phyloP scores from a whole-genome alignment of 2,329 filamentous ascomycete species.

The Aspergillus sojae region DNA sequence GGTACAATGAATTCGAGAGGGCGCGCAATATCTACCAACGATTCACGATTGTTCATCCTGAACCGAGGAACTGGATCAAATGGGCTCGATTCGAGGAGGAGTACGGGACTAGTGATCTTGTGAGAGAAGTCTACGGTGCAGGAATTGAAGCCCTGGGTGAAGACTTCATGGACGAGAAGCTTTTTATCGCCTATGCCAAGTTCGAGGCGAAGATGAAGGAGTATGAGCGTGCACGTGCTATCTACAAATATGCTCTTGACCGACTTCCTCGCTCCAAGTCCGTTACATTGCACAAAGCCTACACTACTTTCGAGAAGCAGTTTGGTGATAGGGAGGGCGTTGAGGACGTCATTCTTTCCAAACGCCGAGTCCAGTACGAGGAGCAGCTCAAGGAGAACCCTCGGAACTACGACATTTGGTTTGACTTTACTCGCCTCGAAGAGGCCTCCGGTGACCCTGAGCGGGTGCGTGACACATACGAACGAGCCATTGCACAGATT shows the following conservation, averaged over 20 bases:
- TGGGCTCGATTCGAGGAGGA: constrained; percentile 98
- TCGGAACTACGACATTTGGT: constrained; percentile 97
- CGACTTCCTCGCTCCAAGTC: constrained; percentile 87
- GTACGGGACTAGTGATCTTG: constrained; percentile 85
- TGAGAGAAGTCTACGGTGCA: constrained; percentile 86
- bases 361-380: constrained; percentile 90
- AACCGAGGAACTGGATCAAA: constrained; percentile 97
- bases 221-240: constrained; percentile 87
- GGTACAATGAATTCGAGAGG: constrained; percentile 87
- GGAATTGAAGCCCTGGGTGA: constrained; percentile 90
- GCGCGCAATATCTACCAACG: constrained; percentile 87
- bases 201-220: constrained; percentile 96
- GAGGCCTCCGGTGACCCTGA: constrained; percentile 82
- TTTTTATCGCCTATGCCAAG: constrained; percentile 93
- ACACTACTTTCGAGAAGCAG: constrained; percentile 98
- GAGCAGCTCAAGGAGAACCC: constrained; percentile 91
- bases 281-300: constrained; percentile 82
- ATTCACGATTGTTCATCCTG: constrained; percentile 90
- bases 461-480: constrained; percentile 87
- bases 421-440: constrained; percentile 90
- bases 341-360: constrained; percentile 93
- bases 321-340: constrained; percentile 92
- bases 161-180: constrained; percentile 91
- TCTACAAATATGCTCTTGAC: constrained; percentile 96
- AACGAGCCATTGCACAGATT: constrained; percentile 91